Evolutionary conservation across 2,329 filamentous ascomycete genomes (phyloP).

Genomic region (Trematosphaeria pertusa): DNA sequence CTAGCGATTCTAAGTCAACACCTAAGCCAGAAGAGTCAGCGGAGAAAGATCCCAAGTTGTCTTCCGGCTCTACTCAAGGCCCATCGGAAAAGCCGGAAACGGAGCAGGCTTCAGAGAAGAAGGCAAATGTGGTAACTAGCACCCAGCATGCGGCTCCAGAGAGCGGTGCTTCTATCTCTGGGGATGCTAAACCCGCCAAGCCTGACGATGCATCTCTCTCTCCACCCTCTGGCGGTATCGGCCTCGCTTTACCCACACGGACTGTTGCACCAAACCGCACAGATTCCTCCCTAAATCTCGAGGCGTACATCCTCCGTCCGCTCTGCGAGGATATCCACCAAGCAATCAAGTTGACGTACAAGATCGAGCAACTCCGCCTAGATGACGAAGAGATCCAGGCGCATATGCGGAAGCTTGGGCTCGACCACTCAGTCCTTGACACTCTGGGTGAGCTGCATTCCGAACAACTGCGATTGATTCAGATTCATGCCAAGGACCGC

Average conservation of each 20-base stretch:
- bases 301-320: conserved; percentile 26
- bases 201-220: neutral
- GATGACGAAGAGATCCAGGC: conserved; percentile 10
- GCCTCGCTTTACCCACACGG: neutral
- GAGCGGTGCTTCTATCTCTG: too few relatives aligned
- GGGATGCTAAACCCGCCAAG: neutral
- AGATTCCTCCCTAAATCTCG: conserved; percentile 8
- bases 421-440: conserved; percentile 25
- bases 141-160: too few relatives aligned
- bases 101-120: too few relatives aligned
- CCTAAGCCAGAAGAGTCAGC: too few relatives aligned
- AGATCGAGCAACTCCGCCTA: conserved; percentile 20
- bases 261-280: too few relatives aligned
- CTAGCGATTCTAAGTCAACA: too few relatives aligned
- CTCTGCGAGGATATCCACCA: conserved; percentile 3
- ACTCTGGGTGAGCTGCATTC: conserved; percentile 19
- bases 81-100: too few relatives aligned
- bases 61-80: too few relatives aligned
- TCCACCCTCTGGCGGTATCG: neutral
- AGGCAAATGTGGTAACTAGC: too few relatives aligned
- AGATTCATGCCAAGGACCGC: conserved; percentile 13
- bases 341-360: conserved; percentile 12
- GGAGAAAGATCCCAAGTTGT: too few relatives aligned
- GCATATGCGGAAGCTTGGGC: conserved; percentile 12
- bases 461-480: conserved; percentile 23